A percentile compares a stretch with the other conserved stretches of the same genome.
These are phyloP conservation scores for Citrullus mucosospermus DNA, from an alignment of 306 rosid species.

Conservation along the genomic window DNA sequence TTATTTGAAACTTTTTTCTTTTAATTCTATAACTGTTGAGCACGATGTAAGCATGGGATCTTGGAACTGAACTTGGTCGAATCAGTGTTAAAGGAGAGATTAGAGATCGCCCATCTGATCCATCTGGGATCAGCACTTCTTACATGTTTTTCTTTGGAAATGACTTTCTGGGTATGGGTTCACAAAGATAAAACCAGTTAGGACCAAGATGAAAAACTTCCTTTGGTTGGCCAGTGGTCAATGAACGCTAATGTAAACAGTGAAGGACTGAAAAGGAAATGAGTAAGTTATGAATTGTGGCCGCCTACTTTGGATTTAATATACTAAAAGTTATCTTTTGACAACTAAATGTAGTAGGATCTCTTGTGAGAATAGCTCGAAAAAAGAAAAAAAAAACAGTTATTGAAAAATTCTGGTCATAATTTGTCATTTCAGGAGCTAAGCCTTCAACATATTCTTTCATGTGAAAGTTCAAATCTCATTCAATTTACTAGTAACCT, in stretches of 20 bases:
- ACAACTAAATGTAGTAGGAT: background rate
- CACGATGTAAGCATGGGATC: background rate
- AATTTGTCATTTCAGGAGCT: background rate
- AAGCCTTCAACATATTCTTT: background rate
- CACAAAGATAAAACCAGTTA: background rate
- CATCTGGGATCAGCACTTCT: background rate
- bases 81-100: background rate
- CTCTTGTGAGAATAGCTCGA: background rate
- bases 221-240: background rate
- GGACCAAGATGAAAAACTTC: background rate
- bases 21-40: background rate
- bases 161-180: background rate
- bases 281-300: background rate
- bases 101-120: background rate
- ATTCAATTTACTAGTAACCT: background rate
- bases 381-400: background rate
- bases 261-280: background rate
- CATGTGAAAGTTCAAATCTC: background rate
- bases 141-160: background rate
- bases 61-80: background rate
- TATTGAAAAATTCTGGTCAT: background rate
- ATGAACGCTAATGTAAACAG: background rate
- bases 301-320: background rate
- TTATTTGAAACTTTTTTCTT: background rate
- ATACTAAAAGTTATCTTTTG: background rate